Evolutionary conservation across 495 filamentous ascomycete genomes (phyloP).

Genomic region (Hypomontagnella submonticulosa): DNA sequence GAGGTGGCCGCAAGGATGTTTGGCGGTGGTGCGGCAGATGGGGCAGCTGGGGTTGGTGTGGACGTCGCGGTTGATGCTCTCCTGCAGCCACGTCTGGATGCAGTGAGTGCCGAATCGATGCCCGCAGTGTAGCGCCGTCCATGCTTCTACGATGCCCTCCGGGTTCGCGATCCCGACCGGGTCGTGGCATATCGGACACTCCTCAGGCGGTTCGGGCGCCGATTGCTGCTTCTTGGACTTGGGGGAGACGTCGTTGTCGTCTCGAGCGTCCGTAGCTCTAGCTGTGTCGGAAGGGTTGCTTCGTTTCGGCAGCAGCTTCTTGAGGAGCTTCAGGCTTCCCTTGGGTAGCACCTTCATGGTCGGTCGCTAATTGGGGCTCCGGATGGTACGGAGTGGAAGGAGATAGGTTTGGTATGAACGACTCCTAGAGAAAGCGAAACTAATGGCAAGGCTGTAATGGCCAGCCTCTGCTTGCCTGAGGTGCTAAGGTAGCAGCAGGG

Average conservation of each 20-base stretch:
- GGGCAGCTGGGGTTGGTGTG: slow-evolving; percentile 51
- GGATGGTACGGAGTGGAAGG: slow-evolving; percentile 1
- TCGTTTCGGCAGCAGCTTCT: slow-evolving; percentile 38
- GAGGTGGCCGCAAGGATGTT: slow-evolving; percentile 56
- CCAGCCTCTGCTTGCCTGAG: slow-evolving; percentile 8
- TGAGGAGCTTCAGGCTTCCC: slow-evolving; percentile 42
- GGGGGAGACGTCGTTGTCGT: slow-evolving; percentile 9
- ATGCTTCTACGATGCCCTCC: slow-evolving; percentile 54
- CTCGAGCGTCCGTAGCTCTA: background rate
- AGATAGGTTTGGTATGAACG: slow-evolving; percentile 9
- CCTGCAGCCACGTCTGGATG: slow-evolving; percentile 58
- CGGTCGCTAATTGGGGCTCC: slow-evolving; percentile 3
- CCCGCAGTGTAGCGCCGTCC: slow-evolving; percentile 57
- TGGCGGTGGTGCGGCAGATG: slow-evolving; percentile 52
- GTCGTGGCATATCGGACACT: slow-evolving; percentile 60
- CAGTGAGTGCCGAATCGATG: slow-evolving; percentile 59
- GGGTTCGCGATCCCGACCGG: slow-evolving; percentile 48
- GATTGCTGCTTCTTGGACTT: slow-evolving; percentile 29
- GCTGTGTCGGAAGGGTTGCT: background rate
- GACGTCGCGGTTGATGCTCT: slow-evolving; percentile 48
- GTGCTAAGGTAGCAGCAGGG: slow-evolving; percentile 7
- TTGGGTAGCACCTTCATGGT: slow-evolving; percentile 37
- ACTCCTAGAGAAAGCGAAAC: slow-evolving; percentile 7
- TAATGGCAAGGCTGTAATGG: slow-evolving; percentile 28
- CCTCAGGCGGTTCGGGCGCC: slow-evolving; percentile 34